Evolutionary conservation across 2,329 filamentous ascomycete genomes (phyloP).

Genomic region (Penicillium oxalicum): DNA sequence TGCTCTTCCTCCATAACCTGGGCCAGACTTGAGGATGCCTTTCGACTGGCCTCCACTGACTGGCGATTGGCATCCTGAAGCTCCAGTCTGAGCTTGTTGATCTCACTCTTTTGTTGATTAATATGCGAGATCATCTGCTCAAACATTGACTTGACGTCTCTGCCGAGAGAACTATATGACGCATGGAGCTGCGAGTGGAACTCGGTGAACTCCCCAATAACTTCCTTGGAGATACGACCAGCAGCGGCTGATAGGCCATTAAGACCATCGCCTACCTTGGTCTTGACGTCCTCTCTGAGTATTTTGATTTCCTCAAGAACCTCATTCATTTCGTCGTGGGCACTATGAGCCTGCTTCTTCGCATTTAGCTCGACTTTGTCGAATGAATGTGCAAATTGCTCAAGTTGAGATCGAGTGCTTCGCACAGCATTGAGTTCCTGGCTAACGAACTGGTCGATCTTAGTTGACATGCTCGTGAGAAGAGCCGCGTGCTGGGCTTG

Average conservation of each 20-base stretch:
- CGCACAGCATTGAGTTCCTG: conserved; percentile 68
- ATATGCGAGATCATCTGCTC: conserved; percentile 73
- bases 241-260: conserved; percentile 77
- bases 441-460: conserved; percentile 71
- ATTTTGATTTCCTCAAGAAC: conserved; percentile 86
- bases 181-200: conserved; percentile 77
- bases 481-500: conserved; percentile 66
- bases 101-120: conserved; percentile 68
- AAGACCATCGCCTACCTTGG: conserved; percentile 75
- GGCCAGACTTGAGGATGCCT: conserved; percentile 61
- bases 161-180: conserved; percentile 76
- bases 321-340: conserved; percentile 81
- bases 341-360: conserved; percentile 43
- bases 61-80: conserved; percentile 64
- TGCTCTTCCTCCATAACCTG: conserved; percentile 71
- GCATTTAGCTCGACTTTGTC: conserved; percentile 62
- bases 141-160: conserved; percentile 80
- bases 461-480: conserved; percentile 59
- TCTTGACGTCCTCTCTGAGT: conserved; percentile 83
- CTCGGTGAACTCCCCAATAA: conserved; percentile 74
- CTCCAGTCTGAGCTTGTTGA: conserved; percentile 64
- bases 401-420: conserved; percentile 63
- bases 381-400: conserved; percentile 63
- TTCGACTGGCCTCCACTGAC: conserved; percentile 62
- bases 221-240: conserved; percentile 81